These are phyloP conservation scores for Penicillium sp. DNA, from an alignment of 2,329 filamentous ascomycete species.

Conservation along the genomic window DNA sequence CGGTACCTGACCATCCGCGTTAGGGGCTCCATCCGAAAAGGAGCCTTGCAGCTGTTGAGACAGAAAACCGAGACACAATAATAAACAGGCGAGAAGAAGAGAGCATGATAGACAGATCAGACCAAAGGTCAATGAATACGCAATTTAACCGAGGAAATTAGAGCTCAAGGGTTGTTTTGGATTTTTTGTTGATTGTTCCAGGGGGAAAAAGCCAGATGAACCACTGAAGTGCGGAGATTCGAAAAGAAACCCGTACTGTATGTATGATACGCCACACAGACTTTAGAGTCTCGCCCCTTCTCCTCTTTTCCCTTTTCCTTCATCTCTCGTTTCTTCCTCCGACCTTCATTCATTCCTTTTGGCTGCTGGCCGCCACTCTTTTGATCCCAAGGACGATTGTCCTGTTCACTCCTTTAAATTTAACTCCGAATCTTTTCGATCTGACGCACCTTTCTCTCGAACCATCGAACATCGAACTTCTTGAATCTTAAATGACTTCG, in stretches of 20 bases:
- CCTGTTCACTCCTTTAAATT: conserved; percentile 28
- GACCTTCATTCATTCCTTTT: conserved; percentile 21
- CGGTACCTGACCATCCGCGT: neutral
- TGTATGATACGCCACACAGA: conserved; percentile 2
- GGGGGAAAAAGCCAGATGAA: neutral
- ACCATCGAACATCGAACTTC: neutral
- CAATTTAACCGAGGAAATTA: too few relatives aligned
- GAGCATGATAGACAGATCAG: neutral
- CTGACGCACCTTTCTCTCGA: neutral
- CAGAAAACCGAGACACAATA: neutral
- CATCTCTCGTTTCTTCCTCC: conserved; percentile 2
- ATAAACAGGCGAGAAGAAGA: neutral
- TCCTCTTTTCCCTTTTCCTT: conserved; percentile 20
- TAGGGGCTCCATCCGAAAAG: conserved; percentile 8
- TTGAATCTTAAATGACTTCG: conserved; percentile 13
- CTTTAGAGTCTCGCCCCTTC: conserved; percentile 21
- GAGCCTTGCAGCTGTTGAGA: neutral
- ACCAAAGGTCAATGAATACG: neutral
- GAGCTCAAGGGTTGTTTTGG: too few relatives aligned
- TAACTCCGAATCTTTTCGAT: neutral
- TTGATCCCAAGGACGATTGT: conserved; percentile 18
- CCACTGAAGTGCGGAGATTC: neutral
- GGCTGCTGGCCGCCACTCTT: conserved; percentile 29
- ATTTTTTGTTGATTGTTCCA: neutral
- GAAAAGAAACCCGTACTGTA: neutral